Conservation (phyloP, 768 basidiomycete species). For the Psilocybe sp. region DNA sequence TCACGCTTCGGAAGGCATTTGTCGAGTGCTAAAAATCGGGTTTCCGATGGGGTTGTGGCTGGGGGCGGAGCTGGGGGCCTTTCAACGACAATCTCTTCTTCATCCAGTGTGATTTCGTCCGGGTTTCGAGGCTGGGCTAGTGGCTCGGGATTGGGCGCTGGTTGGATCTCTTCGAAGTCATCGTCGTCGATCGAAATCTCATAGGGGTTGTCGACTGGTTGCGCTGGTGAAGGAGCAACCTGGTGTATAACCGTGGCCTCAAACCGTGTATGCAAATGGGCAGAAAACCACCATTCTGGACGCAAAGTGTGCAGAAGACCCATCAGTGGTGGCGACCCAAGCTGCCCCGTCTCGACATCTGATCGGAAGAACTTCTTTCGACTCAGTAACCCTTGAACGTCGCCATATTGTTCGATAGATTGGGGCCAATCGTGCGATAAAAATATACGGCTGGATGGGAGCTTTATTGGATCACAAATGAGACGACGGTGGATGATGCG, state of each 20-base stretch:
- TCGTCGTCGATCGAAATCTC: conserved; percentile 47
- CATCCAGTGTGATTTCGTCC: conserved; percentile 50
- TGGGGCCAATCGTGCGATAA: conserved; percentile 98
- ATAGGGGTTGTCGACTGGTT: conserved; percentile 40
- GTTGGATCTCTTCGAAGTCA: conserved; percentile 21
- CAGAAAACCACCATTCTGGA: conserved; percentile 90
- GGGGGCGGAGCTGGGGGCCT: conserved; percentile 23
- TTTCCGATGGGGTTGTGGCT: conserved; percentile 32
- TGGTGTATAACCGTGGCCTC: conserved; percentile 63
- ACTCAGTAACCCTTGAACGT: conserved; percentile 60
- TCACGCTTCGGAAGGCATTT: conserved; percentile 78
- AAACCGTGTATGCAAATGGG: conserved; percentile 87
- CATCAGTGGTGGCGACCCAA: conserved; percentile 88
- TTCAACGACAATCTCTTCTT: conserved; percentile 43
- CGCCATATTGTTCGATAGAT: conserved; percentile 78
- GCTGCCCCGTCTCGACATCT: conserved; percentile 62
- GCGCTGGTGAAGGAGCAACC: not conserved
- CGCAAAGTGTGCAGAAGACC: conserved; percentile 67
- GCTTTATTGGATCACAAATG: conserved; percentile 31
- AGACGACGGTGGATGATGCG: not conserved
- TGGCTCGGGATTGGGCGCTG: not conserved
- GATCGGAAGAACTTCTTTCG: conserved; percentile 75
- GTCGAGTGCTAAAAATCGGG: conserved; percentile 86
- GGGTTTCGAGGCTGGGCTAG: conserved; percentile 28
- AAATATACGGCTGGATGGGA: conserved; percentile 69